Base-by-base conservation (phyloP, 192 early-diverging fungal species). In the Coemansia sp. region DNA sequence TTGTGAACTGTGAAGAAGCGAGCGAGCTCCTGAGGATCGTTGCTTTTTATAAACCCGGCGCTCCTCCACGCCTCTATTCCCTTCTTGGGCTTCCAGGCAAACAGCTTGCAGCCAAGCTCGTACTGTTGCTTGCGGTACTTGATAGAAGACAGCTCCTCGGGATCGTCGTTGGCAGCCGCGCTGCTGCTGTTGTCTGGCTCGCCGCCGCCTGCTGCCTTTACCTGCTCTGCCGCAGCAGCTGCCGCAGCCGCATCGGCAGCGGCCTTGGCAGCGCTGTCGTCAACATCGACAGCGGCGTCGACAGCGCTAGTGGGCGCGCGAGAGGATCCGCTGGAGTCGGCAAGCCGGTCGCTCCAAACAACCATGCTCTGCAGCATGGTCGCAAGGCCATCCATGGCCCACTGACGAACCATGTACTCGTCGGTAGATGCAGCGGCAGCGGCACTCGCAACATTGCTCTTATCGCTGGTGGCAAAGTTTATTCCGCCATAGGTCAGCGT, bases 61-160 rank as follows among this genome's bases (percentile, higher is more conserved):
- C 85, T 85, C 25, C 86, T 60, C 62, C 94, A 76, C 25, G 85
- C 82, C 70, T 90, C 86, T 46, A 97, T 84, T 14, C 93, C 94
- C 85, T 90, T 92, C 62, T 94, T 91, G 29, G 93, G 91, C 71
- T 96, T 96, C 70, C 82, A 84, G 62, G 93, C 92, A 68, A 96
- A 96, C 61, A 85, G 72, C 61, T 87, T 85, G 25, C 90, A 82
- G 22, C 90, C 91, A 60, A 89, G 88, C 42, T 88, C 83, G 45
- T 93, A 81, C 62, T 88, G 75, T 72, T 93, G 90, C 73, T 97
- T 97, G 54, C 91, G 83, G 54, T 90, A 87, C 69, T 93, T 95
- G 66, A 90, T 67, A 51, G 82, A 87, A 65, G 87, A 87, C 71
- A 97, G 89, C 67, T 91, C 86, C 27, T 86, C 86, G 7, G 95